phyloP scores from a whole-genome alignment of 2,329 filamentous ascomycete genomes.

The Teratosphaeria nubilosa region DNA sequence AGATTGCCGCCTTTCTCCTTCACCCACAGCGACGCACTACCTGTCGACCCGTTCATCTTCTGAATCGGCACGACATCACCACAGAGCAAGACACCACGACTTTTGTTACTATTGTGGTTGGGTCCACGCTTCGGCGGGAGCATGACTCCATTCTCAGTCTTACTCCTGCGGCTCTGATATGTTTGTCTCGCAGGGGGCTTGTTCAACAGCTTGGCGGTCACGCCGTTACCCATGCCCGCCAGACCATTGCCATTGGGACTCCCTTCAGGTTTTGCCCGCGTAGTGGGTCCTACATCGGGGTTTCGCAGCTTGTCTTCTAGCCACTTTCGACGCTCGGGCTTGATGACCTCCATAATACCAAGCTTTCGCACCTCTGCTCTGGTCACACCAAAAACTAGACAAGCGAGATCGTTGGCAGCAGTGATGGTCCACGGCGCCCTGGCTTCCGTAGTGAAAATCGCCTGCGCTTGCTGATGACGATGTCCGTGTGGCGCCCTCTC shows the following conservation, averaged over 20 bases:
- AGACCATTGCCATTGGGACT: conserved; percentile 28
- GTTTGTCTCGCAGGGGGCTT: conserved; percentile 58
- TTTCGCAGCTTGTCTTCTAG: conserved; percentile 72
- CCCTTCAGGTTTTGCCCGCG: conserved; percentile 19
- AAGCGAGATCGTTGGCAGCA: conserved; percentile 90
- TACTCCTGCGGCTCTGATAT: conserved; percentile 48
- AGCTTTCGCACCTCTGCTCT: conserved; percentile 87
- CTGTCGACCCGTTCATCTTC: conserved; percentile 84
- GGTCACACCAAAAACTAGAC: conserved; percentile 98
- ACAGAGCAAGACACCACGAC: conserved; percentile 80
- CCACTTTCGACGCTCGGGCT: conserved; percentile 81
- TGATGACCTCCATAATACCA: conserved; percentile 89
- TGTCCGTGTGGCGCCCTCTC: conserved; percentile 60
- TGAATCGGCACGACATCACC: conserved; percentile 97
- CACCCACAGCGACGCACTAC: conserved; percentile 93
- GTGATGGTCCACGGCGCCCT: conserved; percentile 90
- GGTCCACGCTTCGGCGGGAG: conserved; percentile 29
- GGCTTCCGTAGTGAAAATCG: conserved; percentile 93
- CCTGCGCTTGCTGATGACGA: conserved; percentile 86
- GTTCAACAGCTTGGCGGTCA: conserved; percentile 79
- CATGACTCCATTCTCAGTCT: conserved; percentile 52
- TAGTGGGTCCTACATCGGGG: conserved; percentile 35
- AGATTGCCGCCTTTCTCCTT: conserved; percentile 91
- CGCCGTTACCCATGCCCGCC: conserved; percentile 63
- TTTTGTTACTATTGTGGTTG: conserved; percentile 64